Conservation (phyloP, 805 yeast genomes). For the Metschnikowia lachancei region DNA sequence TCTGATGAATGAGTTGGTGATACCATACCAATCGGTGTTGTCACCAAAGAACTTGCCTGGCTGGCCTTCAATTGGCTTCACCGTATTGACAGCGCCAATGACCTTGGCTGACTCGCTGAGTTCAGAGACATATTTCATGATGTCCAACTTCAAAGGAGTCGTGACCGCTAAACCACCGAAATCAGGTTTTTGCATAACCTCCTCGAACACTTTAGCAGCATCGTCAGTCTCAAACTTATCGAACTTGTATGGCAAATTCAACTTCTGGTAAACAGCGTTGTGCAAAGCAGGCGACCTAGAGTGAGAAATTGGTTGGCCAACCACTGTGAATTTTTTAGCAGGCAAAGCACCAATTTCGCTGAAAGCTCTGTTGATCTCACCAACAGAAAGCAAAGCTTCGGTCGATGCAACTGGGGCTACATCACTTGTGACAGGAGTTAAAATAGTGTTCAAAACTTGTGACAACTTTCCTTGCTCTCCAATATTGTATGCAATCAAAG, state of each 20-base stretch:
- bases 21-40: constrained; percentile 96
- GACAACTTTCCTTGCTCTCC: constrained; percentile 74
- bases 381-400: constrained; percentile 72
- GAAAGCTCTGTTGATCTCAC: constrained; percentile 58
- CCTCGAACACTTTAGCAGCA: constrained; percentile 52
- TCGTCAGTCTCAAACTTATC: constrained; percentile 64
- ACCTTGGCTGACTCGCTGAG: constrained; percentile 70
- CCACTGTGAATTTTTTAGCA: constrained; percentile 62
- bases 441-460: constrained; percentile 65
- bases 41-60: constrained; percentile 62
- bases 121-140: constrained; percentile 62
- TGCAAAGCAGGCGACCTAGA: constrained; percentile 90
- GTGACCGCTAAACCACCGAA: constrained; percentile 97
- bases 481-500: constrained; percentile 83
- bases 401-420: constrained; percentile 69
- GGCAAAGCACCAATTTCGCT: constrained; percentile 61
- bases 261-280: constrained; percentile 67
- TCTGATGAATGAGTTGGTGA: constrained; percentile 60
- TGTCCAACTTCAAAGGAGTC: constrained; percentile 85
- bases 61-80: constrained; percentile 46
- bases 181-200: constrained; percentile 45
- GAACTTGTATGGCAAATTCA: constrained; percentile 77
- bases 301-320: constrained; percentile 80
- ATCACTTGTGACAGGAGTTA: constrained; percentile 84
- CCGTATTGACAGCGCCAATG: constrained; percentile 96